phyloP scores from a whole-genome alignment of 2,329 filamentous ascomycete genomes.

The Colletotrichum sp. region DNA sequence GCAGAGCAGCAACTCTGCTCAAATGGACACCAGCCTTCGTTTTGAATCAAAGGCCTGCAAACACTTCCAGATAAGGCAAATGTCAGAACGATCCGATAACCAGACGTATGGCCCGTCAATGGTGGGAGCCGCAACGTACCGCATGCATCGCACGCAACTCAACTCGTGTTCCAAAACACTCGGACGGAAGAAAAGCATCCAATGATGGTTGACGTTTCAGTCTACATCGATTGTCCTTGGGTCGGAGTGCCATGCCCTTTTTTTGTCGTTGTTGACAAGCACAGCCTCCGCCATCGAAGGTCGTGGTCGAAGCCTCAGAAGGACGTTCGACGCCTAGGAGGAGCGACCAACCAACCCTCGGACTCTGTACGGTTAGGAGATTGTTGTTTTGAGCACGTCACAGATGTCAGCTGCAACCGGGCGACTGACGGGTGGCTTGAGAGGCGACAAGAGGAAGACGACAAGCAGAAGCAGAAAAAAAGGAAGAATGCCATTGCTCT shows the following conservation, averaged over 20 bases:
- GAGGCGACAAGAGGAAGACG: neutral
- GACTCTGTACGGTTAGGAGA: neutral
- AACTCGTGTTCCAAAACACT: slow-evolving; percentile 11
- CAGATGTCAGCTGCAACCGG: slow-evolving; percentile 14
- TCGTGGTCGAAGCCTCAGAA: neutral
- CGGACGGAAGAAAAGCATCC: slow-evolving; percentile 14
- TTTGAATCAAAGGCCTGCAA: slow-evolving; percentile 19
- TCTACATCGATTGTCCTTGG: slow-evolving; percentile 15
- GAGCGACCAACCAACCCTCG: neutral
- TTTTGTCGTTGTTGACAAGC: slow-evolving; percentile 9
- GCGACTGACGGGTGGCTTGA: slow-evolving; percentile 4
- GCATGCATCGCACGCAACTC: slow-evolving; percentile 3
- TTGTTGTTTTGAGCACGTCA: slow-evolving; percentile 13
- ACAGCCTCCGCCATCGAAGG: slow-evolving; percentile 7
- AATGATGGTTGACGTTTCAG: slow-evolving; percentile 18
- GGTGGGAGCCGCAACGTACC: neutral
- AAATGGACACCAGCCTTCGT: slow-evolving; percentile 6
- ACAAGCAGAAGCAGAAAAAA: neutral
- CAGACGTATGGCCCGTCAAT: slow-evolving; percentile 6
- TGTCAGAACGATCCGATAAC: slow-evolving; percentile 15
- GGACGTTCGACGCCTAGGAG: neutral
- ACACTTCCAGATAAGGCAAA: slow-evolving; percentile 18
- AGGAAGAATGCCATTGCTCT: neutral
- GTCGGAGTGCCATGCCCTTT: neutral
- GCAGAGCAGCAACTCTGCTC: slow-evolving; percentile 15